These are phyloP conservation scores for Pyricularia grisea DNA, from an alignment of 2,329 filamentous ascomycete species.

Conservation along the genomic window DNA sequence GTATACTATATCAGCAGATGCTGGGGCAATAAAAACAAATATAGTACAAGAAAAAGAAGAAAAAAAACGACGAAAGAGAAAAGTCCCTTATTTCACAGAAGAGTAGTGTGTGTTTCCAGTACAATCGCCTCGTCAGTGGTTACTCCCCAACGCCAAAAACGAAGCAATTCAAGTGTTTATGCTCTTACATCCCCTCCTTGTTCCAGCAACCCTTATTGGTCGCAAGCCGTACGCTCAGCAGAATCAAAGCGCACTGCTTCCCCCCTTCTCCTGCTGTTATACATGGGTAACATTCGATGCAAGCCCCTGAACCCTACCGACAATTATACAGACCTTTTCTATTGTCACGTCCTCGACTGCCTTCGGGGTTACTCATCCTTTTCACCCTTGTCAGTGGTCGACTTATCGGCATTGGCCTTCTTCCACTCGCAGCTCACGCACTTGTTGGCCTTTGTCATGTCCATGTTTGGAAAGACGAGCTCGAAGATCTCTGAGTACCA, in stretches of 20 bases:
- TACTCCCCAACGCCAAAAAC: neutral
- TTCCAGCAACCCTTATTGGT: neutral
- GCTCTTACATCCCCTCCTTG: neutral
- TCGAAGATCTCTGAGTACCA: conserved; percentile 96
- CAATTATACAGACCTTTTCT: neutral
- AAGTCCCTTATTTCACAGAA: neutral
- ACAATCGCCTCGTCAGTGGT: neutral
- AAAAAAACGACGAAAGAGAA: neutral
- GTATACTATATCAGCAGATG: neutral
- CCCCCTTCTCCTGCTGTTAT: neutral
- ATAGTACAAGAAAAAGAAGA: neutral
- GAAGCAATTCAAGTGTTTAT: neutral
- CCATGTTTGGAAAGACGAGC: conserved; percentile 76
- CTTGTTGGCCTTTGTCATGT: conserved; percentile 62
- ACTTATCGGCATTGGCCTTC: conserved; percentile 32
- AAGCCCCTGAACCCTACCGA: neutral
- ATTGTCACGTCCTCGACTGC: neutral
- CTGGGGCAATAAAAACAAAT: neutral
- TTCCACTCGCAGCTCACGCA: conserved; percentile 56
- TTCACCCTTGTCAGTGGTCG: conserved; percentile 49
- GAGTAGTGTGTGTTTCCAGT: conserved; percentile 1
- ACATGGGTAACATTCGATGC: neutral
- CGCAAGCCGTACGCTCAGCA: neutral
- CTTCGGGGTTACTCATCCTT: conserved; percentile 23
- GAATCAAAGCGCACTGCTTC: neutral